Evolutionary conservation across 2,329 filamentous ascomycete genomes (phyloP).

Genomic region (Proliferodiscus dingleyae): DNA sequence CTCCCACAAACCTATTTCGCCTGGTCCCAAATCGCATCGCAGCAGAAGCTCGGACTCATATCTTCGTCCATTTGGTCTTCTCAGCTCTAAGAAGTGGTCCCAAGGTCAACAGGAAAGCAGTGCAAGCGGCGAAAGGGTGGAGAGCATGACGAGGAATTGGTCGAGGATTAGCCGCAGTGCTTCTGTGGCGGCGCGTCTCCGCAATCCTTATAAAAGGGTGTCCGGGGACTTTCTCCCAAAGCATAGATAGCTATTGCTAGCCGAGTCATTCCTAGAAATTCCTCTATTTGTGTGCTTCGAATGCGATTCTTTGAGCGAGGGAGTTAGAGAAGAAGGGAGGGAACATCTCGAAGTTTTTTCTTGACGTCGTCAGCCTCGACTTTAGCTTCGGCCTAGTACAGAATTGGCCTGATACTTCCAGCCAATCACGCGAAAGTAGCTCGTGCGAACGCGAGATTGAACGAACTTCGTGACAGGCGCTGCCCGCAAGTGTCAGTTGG

Average conservation of each 20-base stretch:
- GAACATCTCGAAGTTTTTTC: slow-evolving; percentile 16
- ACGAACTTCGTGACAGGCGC: slow-evolving; percentile 8
- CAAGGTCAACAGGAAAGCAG: slow-evolving; percentile 27
- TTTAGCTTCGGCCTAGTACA: slow-evolving; percentile 3
- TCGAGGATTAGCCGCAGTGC: slow-evolving; percentile 82
- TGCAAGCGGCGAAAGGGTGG: slow-evolving; percentile 33
- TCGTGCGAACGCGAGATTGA: no score
- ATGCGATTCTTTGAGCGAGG: slow-evolving; percentile 99
- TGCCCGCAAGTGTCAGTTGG: slow-evolving; percentile 10
- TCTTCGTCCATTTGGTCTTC: slow-evolving; percentile 71
- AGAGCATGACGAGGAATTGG: slow-evolving; percentile 47
- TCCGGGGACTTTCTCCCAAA: slow-evolving; percentile 99
- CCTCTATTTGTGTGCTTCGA: slow-evolving; percentile 96
- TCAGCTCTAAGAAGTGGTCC: slow-evolving; percentile 24
- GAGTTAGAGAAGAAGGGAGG: slow-evolving; percentile 52
- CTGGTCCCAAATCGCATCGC: slow-evolving; percentile 32
- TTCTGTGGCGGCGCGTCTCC: slow-evolving; percentile 99
- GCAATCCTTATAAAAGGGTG: slow-evolving; percentile 62
- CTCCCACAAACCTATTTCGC: slow-evolving; percentile 30
- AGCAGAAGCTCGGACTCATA: slow-evolving; percentile 68
- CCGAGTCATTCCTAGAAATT: slow-evolving; percentile 36
- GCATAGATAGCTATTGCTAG: slow-evolving; percentile 44
- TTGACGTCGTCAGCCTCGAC: no score
- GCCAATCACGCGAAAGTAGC: slow-evolving; percentile 2
- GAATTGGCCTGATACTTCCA: background rate